phyloP scores from a whole-genome alignment of 768 basidiomycete species.

The Hydnum rufescens region DNA sequence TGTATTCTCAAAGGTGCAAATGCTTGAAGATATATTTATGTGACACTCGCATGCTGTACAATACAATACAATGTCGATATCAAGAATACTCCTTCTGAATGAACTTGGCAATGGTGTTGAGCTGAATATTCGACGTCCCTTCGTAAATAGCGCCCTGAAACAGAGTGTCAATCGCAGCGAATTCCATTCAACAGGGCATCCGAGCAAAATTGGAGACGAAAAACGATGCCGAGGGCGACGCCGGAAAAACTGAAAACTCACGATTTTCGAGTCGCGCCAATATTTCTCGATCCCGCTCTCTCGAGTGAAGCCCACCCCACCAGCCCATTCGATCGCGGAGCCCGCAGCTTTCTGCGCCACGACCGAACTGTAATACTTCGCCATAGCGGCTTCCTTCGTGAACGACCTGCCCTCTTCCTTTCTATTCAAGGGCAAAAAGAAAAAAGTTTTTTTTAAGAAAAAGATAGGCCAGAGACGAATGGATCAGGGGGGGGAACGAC shows the following conservation, averaged over 20 bases:
- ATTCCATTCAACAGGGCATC: no score
- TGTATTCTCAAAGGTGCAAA: no score
- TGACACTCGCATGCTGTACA: no score
- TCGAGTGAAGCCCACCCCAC: constrained; percentile 79
- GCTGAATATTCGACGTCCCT: constrained; percentile 95
- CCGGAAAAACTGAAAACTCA: constrained; percentile 24
- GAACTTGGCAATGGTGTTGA: constrained; percentile 87
- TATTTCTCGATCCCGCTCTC: constrained; percentile 94
- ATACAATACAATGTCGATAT: no score
- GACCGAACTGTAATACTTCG: constrained; percentile 80
- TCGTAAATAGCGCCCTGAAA: constrained; percentile 73
- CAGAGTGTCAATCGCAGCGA: no score
- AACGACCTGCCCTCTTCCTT: constrained; percentile 81
- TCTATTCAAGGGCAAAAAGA: constrained; percentile 2
- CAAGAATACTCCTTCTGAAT: constrained; percentile 70
- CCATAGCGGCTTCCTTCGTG: constrained; percentile 93
- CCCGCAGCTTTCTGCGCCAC: constrained; percentile 81
- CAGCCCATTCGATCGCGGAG: constrained; percentile 88
- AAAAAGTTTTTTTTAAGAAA: background rate
- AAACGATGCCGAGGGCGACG: background rate
- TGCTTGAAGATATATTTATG: no score
- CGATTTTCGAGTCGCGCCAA: constrained; percentile 94
- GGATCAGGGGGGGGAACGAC: background rate
- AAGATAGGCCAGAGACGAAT: no score
- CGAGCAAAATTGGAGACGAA: background rate